Base-by-base conservation (phyloP, 2,329 filamentous ascomycete species). In the Hypoxylon sp. region DNA sequence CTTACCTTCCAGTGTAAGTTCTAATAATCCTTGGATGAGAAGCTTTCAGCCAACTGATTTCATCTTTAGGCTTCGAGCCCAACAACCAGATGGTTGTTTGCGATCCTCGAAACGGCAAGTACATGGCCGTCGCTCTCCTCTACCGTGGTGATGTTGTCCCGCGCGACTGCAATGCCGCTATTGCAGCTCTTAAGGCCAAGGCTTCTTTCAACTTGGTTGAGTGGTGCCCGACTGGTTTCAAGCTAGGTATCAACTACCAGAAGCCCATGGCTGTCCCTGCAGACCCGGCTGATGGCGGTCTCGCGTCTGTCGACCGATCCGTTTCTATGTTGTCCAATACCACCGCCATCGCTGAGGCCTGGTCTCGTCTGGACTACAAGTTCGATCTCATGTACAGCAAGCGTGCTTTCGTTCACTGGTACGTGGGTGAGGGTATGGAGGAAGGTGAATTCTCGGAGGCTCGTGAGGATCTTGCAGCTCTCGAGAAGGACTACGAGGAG, bases 381-480 rank as follows among this genome's bases (percentile, higher is more conserved):
- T 92, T 92, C 80, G 90, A 92, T 75, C 89, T 92, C 75, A 92
- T 92, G 90, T 91, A 92, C 86, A 90, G 86, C 82, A 92, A 92
- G 87, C 89, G 90, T 73, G 90, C 90, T 66, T 92, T 92, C 75
- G 90, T 92, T 49, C 90, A 92, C 82, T 92, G 90, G 90, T 92
- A 92, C 73, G 93, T 96, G 59, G 93, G 93, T 72, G 93, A 96
- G 83, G 93, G 93, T 83, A 96, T 96, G 93, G 93, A 96, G 84
- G 93, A 96, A 80, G 93, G 93, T 75, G 93, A 96, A 81, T 96
- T 96, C 84, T 92, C 90, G 70, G 93, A 96, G 82, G 93, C 93
- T 68, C 90, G 93, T 74, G 93, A 96, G 84, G 93, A 96, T 79
- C 85, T 96, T 67, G 93, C 93, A 69, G 93, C 93, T 51, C 85